These are phyloP conservation scores for Vaccinium macrocarpon DNA, from an alignment of 148 eudicot species.

Conservation along the genomic window DNA sequence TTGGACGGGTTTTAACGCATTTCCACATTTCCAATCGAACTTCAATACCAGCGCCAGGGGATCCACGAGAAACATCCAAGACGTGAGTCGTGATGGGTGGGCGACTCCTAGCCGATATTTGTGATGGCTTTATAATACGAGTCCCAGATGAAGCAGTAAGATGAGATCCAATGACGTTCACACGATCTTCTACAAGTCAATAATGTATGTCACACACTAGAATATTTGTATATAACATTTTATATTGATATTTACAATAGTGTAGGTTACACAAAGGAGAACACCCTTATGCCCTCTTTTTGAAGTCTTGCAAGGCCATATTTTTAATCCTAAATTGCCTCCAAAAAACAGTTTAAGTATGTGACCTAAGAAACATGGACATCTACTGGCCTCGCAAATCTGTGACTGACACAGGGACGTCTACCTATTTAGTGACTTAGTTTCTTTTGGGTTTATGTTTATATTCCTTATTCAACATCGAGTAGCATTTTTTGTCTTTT, in stretches of 20 bases:
- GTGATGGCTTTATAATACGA: constrained; percentile 31
- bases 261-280: too few species aligned
- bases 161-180: constrained; percentile 75
- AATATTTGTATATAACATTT: too few species aligned
- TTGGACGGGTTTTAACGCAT: constrained; percentile 40
- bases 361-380: too few species aligned
- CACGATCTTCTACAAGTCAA: constrained; percentile 81
- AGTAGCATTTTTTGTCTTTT: background rate
- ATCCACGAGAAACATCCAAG: constrained; percentile 68
- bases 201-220: background rate
- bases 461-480: background rate
- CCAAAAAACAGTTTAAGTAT: too few species aligned
- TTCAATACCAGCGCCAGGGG: constrained; percentile 68
- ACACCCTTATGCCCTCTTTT: too few species aligned
- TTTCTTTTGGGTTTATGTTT: background rate
- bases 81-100: constrained; percentile 96
- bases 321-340: too few species aligned
- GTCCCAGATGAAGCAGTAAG: constrained; percentile 42
- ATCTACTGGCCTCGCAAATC: too few species aligned
- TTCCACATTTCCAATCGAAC: constrained; percentile 68
- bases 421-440: background rate
- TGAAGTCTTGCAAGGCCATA: too few species aligned
- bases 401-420: background rate
- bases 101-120: constrained; percentile 46
- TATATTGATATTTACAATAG: too few species aligned